Percentiles rank a stretch among this genome's conserved stretches.
These are phyloP conservation scores for Saccharomyces hybrid DNA, from an alignment of 1,139 yeast species.

Conservation along the genomic window DNA sequence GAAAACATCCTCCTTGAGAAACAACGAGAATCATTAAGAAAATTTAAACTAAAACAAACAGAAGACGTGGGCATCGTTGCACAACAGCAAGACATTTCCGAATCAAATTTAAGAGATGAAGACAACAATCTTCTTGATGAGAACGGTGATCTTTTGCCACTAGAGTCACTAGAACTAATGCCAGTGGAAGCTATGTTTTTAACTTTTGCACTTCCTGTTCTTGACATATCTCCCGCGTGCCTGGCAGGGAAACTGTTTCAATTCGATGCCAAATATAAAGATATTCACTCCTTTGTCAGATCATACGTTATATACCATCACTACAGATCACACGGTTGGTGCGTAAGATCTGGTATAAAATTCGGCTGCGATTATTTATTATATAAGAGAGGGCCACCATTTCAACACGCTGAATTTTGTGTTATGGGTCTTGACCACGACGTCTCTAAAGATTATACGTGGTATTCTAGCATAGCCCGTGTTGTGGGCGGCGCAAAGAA, in stretches of 20 bases:
- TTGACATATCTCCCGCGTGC: slow-evolving; percentile 14
- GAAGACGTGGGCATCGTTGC: slow-evolving; percentile 3
- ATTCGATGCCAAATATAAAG: slow-evolving; percentile 8
- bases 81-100: slow-evolving; percentile 8
- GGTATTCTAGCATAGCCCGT: slow-evolving; percentile 53
- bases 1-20: slow-evolving; percentile 23
- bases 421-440: slow-evolving; percentile 45
- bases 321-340: slow-evolving; percentile 87
- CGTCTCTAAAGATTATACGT: slow-evolving; percentile 24
- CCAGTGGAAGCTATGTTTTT: slow-evolving; percentile 72
- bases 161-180: slow-evolving; percentile 68
- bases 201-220: slow-evolving; percentile 39
- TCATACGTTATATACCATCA: slow-evolving; percentile 74
- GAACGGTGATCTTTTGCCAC: slow-evolving; percentile 34
- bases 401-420: slow-evolving; percentile 87
- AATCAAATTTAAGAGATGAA: slow-evolving; percentile 30
- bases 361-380: slow-evolving; percentile 79
- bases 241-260: slow-evolving; percentile 10
- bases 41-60: slow-evolving; percentile 32
- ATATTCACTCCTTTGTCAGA: slow-evolving; percentile 15
- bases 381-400: slow-evolving; percentile 90
- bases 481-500: slow-evolving; percentile 86
- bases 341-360: slow-evolving; percentile 84
- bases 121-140: slow-evolving; percentile 39
- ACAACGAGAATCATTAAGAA: slow-evolving; percentile 28